Conservation (phyloP, 192 early-diverging fungal genomes). For the Allomyces macrogynus region DNA sequence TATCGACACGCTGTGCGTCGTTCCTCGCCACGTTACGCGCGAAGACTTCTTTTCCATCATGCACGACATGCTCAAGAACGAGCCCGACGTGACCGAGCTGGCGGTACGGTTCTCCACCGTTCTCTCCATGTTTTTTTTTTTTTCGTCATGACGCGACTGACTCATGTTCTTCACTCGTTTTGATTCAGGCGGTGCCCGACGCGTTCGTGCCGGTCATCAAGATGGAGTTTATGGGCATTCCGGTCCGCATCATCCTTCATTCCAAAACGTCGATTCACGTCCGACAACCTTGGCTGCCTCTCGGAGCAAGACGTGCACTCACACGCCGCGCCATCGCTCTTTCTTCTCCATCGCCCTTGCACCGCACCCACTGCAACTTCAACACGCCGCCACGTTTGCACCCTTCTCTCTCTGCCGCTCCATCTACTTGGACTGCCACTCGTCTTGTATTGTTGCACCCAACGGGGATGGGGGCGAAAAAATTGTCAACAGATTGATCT, state of each 20-base stretch:
- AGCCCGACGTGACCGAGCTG: slow-evolving; percentile 68
- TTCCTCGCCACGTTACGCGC: slow-evolving; percentile 65
- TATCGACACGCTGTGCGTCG: slow-evolving; percentile 95
- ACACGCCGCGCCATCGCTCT: too few relatives aligned
- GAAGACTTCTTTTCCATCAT: slow-evolving; percentile 87
- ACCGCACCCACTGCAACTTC: too few relatives aligned
- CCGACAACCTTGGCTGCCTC: too few relatives aligned
- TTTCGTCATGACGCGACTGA: neutral
- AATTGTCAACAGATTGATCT: too few relatives aligned
- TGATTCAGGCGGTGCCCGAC: slow-evolving; percentile 42
- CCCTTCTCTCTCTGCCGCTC: too few relatives aligned
- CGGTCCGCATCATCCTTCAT: slow-evolving; percentile 22
- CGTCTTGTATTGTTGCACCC: too few relatives aligned
- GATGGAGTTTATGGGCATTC: slow-evolving; percentile 77
- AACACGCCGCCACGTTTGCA: too few relatives aligned
- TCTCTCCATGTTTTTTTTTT: neutral
- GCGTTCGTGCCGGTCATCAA: slow-evolving; percentile 92
- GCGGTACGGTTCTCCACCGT: slow-evolving; percentile 23
- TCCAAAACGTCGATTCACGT: too few relatives aligned
- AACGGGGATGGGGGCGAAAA: too few relatives aligned
- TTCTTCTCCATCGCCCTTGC: too few relatives aligned
- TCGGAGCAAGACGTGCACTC: too few relatives aligned
- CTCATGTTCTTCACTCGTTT: neutral
- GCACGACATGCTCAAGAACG: slow-evolving; percentile 60
- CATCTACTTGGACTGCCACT: too few relatives aligned